Evolutionary conservation across 2,329 filamentous ascomycete species (phyloP), one percentile per base, ranked within the genome.

Genomic region (Zymoseptoria passerinii): DNA sequence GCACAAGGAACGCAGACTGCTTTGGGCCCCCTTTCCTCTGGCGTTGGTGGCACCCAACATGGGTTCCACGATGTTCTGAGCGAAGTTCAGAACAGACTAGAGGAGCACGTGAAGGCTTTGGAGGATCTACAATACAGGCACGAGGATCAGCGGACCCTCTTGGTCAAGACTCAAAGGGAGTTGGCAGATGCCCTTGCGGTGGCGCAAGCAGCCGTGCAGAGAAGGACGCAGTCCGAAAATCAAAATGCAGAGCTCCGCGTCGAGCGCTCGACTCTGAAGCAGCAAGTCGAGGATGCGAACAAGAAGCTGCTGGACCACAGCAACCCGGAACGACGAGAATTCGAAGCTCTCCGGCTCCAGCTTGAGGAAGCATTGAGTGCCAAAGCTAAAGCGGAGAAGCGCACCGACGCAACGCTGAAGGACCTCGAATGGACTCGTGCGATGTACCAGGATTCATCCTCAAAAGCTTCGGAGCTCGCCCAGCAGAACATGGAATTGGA

Each of bases 401-500:
- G 68, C 7, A 69, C 75, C 10, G 61, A 68, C 29, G 70, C 64
- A 13, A 61, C 70, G 1, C 72, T 80, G 28, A 75, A 74, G 13
- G 81, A 84, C 3, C 73, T 79, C 27, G 81, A 84, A 1, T 89
- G 84, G 65, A 74, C 78, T 10, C 79, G 82, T 55, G 76, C 77
- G 3, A 74, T 79, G 8, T 89, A 88, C 65, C 85, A 87, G 64
- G 75, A 80, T 20, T 79, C 81, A 0, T 83, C 81, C 8, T 76
- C 77, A 29, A 70, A 75, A 1, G 78, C 77, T 2, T 73, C 74
- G 13, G 74, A 76, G 16, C 71, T 83, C 2, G 71, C 73, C 19
- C 66, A 72, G 1, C 78, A 83, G 65, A 81, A 80, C 62, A 70
- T 70, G 18, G 72, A 75, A 7, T 74, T 86, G 1, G 74, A 75